phyloP scores from a whole-genome alignment of 208 protist genomes.

The Trichomonas vaginalis region DNA sequence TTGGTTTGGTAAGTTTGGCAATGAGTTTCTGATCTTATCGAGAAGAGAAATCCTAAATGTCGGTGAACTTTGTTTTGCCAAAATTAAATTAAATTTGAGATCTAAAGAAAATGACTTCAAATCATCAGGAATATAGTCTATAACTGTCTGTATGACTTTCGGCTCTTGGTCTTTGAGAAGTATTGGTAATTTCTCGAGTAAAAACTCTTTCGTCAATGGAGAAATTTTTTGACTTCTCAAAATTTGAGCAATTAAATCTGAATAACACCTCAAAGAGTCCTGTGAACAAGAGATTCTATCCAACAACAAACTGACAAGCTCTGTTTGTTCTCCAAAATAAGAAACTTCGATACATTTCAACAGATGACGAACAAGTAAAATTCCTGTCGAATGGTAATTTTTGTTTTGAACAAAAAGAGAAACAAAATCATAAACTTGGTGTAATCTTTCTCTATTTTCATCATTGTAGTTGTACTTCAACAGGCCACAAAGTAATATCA shows the following conservation, averaged over 20 bases:
- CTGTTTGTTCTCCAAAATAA: background rate
- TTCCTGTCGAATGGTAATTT: background rate
- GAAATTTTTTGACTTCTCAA: background rate
- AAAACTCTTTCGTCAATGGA: background rate
- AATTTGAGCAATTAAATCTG: background rate
- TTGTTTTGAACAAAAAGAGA: background rate
- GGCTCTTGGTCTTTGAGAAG: background rate
- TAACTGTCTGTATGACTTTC: background rate
- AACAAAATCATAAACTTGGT: background rate
- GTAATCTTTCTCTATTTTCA: background rate
- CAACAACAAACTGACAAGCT: background rate
- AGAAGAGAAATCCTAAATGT: background rate
- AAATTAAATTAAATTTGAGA: background rate
- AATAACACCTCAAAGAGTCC: background rate
- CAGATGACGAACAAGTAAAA: background rate
- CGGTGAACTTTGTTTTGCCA: too few species aligned
- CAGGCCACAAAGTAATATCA: background rate
- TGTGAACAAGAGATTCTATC: background rate
- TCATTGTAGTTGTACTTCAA: background rate
- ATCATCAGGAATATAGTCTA: background rate
- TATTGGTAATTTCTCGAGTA: background rate
- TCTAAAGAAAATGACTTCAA: background rate
- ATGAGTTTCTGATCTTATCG: background rate
- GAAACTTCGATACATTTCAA: background rate
- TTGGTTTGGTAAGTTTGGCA: background rate